Evolutionary conservation across 768 basidiomycete genomes (phyloP).

Genomic region (Termitomyces sp.): DNA sequence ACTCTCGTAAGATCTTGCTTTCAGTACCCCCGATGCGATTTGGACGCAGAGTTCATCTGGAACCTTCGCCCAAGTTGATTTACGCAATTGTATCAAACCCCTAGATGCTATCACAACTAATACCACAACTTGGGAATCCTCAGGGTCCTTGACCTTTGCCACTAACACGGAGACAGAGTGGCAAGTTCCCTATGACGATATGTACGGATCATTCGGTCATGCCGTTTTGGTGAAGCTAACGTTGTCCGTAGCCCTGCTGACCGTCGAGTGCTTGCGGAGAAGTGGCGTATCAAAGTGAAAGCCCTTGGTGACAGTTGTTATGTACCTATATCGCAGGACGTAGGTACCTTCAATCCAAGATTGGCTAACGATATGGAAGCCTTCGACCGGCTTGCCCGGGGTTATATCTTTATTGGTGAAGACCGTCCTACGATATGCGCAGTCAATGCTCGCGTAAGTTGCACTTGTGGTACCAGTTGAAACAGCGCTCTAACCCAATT

Average conservation of each 20-base stretch:
- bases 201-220: slow-evolving; percentile 35
- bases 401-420: slow-evolving; percentile 49
- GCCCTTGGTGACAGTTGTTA: slow-evolving; percentile 52
- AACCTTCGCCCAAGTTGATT: slow-evolving; percentile 73
- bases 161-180: slow-evolving; percentile 43
- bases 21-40: slow-evolving; percentile 64
- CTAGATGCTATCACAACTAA: slow-evolving; percentile 62
- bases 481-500: slow-evolving; percentile 2
- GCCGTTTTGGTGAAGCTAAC: background rate
- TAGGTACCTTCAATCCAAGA: slow-evolving; percentile 43
- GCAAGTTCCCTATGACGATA: slow-evolving; percentile 78
- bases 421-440: slow-evolving; percentile 44
- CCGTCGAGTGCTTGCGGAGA: slow-evolving; percentile 24
- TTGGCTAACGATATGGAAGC: slow-evolving; percentile 34
- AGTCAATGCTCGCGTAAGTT: slow-evolving; percentile 50
- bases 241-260: slow-evolving; percentile 30
- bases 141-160: slow-evolving; percentile 64
- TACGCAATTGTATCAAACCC: slow-evolving; percentile 57
- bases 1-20: slow-evolving; percentile 50
- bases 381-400: slow-evolving; percentile 57
- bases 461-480: background rate
- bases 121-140: slow-evolving; percentile 60
- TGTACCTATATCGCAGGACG: slow-evolving; percentile 45
- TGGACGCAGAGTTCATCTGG: slow-evolving; percentile 75
- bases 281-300: slow-evolving; percentile 39